Conservation (phyloP, 2,329 filamentous ascomycete genomes). For the Colletotrichum australisinense region DNA sequence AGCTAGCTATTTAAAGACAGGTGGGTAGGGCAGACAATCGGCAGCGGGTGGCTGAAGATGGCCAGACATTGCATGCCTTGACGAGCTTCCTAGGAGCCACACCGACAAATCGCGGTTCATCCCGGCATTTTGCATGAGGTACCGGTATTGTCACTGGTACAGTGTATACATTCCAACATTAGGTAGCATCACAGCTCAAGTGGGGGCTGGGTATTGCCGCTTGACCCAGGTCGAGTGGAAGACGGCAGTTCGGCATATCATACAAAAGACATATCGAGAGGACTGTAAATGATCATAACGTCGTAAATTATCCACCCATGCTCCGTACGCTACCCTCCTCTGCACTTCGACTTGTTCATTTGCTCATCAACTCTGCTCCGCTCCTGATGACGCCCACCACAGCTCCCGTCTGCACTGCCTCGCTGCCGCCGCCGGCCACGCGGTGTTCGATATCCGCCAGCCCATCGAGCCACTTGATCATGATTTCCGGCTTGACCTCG, state of each 20-base stretch:
- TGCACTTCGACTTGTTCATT: conserved; percentile 34
- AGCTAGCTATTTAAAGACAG: not conserved
- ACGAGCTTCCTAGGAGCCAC: not conserved
- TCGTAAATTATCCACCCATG: conserved; percentile 25
- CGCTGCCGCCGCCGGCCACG: conserved; percentile 86
- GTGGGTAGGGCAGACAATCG: not conserved
- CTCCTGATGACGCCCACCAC: conserved; percentile 89
- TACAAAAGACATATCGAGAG: no score
- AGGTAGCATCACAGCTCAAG: not conserved
- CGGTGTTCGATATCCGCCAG: conserved; percentile 94
- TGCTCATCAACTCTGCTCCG: conserved; percentile 79
- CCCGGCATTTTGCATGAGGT: not conserved
- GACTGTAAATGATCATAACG: conserved; percentile 15
- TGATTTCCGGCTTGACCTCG: conserved; percentile 86
- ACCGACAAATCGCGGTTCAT: not conserved
- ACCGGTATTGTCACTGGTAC: not conserved
- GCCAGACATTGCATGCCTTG: not conserved
- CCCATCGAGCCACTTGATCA: conserved; percentile 91
- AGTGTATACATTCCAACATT: not conserved
- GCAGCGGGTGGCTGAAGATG: not conserved
- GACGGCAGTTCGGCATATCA: not conserved
- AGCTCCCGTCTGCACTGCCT: conserved; percentile 91
- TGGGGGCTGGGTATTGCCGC: not conserved
- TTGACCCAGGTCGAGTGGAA: not conserved
- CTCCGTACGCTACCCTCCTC: not conserved